Conservation (phyloP, 805 yeast genomes). For the Candida awuae region DNA sequence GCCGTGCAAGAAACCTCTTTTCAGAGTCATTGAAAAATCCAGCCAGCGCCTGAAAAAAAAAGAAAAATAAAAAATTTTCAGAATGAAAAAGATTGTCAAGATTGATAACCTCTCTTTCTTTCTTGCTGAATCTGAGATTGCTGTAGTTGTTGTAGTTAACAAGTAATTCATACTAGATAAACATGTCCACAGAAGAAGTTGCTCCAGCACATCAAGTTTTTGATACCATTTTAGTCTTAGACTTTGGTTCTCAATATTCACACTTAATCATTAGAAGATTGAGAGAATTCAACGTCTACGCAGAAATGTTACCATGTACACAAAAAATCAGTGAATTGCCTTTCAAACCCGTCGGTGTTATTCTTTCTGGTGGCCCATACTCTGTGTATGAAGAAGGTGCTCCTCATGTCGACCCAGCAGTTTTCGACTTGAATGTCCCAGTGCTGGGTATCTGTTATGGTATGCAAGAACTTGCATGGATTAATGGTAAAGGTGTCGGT, state of each 20-base stretch:
- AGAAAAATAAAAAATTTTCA: too few species aligned
- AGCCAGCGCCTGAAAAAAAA: too few species aligned
- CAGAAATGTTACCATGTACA: constrained; percentile 99
- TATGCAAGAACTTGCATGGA: constrained; percentile 98
- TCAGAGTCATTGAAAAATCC: too few species aligned
- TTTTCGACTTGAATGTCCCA: constrained; percentile 87
- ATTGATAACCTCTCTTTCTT: too few species aligned
- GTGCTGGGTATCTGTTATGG: constrained; percentile 98
- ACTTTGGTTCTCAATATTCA: constrained; percentile 97
- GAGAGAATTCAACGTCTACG: constrained; percentile 96
- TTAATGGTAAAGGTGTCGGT: constrained; percentile 86
- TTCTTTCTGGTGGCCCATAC: constrained; percentile 95
- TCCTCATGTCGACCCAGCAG: constrained; percentile 94
- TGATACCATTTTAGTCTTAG: constrained; percentile 95
- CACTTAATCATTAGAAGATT: constrained; percentile 94
- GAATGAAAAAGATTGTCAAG: too few species aligned
- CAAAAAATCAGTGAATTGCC: constrained; percentile 87
- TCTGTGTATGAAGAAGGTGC: constrained; percentile 93
- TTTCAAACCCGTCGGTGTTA: constrained; percentile 96
- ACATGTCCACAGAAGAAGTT: constrained; percentile 18
- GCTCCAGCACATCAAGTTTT: constrained; percentile 76
- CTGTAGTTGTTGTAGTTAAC: too few species aligned
- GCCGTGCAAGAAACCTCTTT: too few species aligned
- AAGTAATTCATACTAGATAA: too few species aligned
- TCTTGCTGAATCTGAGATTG: too few species aligned